Base-by-base conservation (phyloP, 2,329 filamentous ascomycete genomes). In the Cryphonectria carpinicola region DNA sequence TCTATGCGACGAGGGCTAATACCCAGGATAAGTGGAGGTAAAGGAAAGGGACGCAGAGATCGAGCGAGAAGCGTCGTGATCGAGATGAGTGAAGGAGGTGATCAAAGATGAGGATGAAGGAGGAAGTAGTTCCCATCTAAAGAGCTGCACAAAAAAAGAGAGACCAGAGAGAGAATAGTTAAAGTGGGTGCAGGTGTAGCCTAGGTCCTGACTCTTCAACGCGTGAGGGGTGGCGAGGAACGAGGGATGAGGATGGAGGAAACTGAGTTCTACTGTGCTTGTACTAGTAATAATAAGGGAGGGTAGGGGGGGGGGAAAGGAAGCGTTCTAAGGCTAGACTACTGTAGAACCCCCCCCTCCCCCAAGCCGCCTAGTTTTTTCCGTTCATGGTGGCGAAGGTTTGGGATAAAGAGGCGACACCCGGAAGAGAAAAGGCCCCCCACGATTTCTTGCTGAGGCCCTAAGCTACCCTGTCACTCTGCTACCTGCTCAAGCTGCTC, bases 11-110 rank as follows among this genome's bases (percentile, higher is more conserved):
- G 54, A 64, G 49, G 39, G 52, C 67, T 39, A 64, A 41, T 22
- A 68, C 49, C 60, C 46, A 19, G 19, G n/a, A 19, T n/a, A 11
- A 19, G 46, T 37, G 37, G 35, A 28, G 52, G 32, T 8, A 8
- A 37, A 25, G 25, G 6, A 35, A 49, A 32, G 32, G 4, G 32
- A 46, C 13, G 43, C n/a, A 63, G 52, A 62, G 60, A 72, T 70
- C 70, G 70, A 43, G 6, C 54, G 28, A 58, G 63, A 35, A 43
- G 63, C 17, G 39, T 43, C 3, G 56, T n/a, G 67, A 71, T 69
- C 67, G 67, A 60, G 63, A 39, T 41, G 17, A 43, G 54, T 32
- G 17, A 41, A 61, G 28, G n/a, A n/a, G 54, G 25, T 19, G 28
- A 25, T n/a, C 22, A 8, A 56, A 25, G 63, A 49, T 28, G 22